A percentile compares a stretch with the other conserved stretches of the same genome.
These are phyloP conservation scores for Abeoforma whisleri DNA, from an alignment of 78 protist genomes.

Conservation along the genomic window DNA sequence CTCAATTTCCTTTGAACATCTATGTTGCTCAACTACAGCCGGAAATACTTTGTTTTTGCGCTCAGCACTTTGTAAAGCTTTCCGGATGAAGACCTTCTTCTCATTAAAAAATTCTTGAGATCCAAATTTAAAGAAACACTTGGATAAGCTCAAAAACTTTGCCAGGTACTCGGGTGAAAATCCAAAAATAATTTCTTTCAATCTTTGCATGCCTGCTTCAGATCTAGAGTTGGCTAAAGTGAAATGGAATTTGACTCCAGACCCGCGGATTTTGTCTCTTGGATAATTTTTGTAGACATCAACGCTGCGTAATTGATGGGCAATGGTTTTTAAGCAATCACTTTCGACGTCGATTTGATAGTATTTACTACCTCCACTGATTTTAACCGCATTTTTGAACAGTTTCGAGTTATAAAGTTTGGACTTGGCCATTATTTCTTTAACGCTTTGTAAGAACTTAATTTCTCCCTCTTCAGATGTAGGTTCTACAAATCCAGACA, in stretches of 20 bases:
- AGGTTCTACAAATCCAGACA: neutral
- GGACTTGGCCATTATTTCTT: too few species aligned
- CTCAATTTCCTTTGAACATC: too few species aligned
- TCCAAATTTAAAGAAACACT: too few species aligned
- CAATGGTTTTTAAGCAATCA: neutral
- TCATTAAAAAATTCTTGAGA: too few species aligned
- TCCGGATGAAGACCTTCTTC: too few species aligned
- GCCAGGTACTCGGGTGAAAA: neutral
- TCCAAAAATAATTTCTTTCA: neutral
- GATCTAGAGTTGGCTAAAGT: neutral
- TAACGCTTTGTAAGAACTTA: neutral
- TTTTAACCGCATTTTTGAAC: neutral
- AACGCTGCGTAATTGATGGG: neutral
- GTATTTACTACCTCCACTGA: neutral
- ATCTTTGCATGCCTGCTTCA: neutral
- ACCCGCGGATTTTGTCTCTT: neutral
- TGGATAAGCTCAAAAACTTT: too few species aligned
- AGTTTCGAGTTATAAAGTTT: neutral
- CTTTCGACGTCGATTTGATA: neutral
- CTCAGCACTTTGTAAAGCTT: too few species aligned
- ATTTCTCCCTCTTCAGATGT: neutral
- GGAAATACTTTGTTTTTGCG: too few species aligned
- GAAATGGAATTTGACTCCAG: neutral
- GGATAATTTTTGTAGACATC: neutral
- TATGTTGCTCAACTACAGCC: too few species aligned